Evolutionary conservation across 768 basidiomycete species (phyloP).

Genomic region (Lepiota venenata): DNA sequence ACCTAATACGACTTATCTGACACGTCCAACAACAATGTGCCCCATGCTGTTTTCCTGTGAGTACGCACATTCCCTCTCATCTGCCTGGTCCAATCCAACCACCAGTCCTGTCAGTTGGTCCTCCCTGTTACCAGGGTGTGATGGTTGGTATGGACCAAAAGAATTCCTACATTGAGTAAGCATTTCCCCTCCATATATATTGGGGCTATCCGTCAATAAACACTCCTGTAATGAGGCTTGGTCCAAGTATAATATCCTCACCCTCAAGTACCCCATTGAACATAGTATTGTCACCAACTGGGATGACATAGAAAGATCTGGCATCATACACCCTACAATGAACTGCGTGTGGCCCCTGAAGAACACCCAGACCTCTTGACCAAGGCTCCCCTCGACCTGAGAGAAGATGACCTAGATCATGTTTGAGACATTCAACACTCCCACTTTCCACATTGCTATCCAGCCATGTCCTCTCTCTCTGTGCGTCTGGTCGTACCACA

Average conservation of each 20-base stretch:
- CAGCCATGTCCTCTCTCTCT: slow-evolving; percentile 90
- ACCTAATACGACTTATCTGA: too few relatives aligned
- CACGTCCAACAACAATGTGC: slow-evolving; percentile 52
- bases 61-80: slow-evolving; percentile 28
- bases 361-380: slow-evolving; percentile 91
- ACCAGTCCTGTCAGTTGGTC: slow-evolving; percentile 87
- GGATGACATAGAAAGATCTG: slow-evolving; percentile 99
- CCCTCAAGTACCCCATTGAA: slow-evolving; percentile 89
- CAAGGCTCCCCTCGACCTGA: slow-evolving; percentile 88
- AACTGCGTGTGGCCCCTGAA: slow-evolving; percentile 89
- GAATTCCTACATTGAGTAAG: slow-evolving; percentile 93
- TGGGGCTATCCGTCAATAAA: slow-evolving; percentile 74
- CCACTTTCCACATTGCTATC: slow-evolving; percentile 89
- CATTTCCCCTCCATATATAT: background rate
- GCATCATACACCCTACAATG: slow-evolving; percentile 98
- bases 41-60: slow-evolving; percentile 93
- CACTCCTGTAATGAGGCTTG: slow-evolving; percentile 86
- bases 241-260: slow-evolving; percentile 90
- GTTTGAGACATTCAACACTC: slow-evolving; percentile 95
- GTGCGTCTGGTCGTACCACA: slow-evolving; percentile 94
- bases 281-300: slow-evolving; percentile 97
- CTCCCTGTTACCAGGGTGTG: slow-evolving; percentile 90
- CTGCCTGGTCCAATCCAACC: slow-evolving; percentile 4
- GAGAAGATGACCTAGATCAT: slow-evolving; percentile 97
- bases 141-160: slow-evolving; percentile 98